Percentiles rank a stretch among this genome's conserved stretches.
phyloP scores from a whole-genome alignment of 2,329 filamentous ascomycete species.

The Hymenoscyphus repandus region DNA sequence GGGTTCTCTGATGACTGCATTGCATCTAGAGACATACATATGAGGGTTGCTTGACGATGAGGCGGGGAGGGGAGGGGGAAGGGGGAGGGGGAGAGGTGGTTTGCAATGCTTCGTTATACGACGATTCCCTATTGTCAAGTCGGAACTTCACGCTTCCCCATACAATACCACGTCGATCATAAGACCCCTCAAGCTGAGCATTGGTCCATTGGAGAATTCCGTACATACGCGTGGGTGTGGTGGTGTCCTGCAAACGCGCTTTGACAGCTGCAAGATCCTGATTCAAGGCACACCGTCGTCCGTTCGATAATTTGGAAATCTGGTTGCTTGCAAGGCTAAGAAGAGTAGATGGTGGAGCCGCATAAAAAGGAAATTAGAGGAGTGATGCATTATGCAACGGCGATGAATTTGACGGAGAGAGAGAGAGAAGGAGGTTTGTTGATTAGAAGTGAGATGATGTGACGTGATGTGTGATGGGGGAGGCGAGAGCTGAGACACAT shows the following conservation, averaged over 20 bases:
- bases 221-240: not conserved
- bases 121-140: no score
- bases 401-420: not conserved
- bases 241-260: not conserved
- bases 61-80: no score
- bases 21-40: not conserved
- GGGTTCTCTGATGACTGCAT: not conserved
- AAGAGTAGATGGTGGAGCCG: no score
- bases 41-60: not conserved
- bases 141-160: no score
- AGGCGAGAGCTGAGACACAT: no score
- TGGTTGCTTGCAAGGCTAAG: no score
- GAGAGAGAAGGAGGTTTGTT: no score
- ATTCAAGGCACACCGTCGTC: conserved; percentile 2
- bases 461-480: no score
- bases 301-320: not conserved
- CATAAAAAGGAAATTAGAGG: not conserved
- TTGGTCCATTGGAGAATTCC: not conserved
- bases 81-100: no score
- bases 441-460: no score
- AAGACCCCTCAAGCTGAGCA: not conserved
- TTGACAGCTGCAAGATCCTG: not conserved
- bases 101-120: no score
- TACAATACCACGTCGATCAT: no score
- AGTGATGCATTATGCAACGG: not conserved